Conservation (phyloP, 192 early-diverging fungal species). For the Podila clonocystis region DNA sequence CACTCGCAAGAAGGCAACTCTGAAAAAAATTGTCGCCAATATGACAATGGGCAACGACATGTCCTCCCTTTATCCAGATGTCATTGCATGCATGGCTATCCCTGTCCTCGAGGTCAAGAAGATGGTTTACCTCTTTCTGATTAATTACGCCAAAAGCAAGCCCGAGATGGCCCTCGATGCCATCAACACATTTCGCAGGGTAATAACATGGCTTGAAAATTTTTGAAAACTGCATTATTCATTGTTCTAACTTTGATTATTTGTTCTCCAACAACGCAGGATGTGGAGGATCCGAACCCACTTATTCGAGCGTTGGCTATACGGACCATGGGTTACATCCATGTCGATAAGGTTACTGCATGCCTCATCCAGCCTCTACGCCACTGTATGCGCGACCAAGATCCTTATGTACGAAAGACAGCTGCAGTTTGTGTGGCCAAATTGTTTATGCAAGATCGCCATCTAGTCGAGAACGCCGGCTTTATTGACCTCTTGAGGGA, state of each 20-base stretch:
- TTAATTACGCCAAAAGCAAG: slow-evolving; percentile 94
- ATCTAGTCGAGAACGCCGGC: slow-evolving; percentile 85
- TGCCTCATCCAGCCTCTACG: slow-evolving; percentile 88
- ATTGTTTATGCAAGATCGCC: slow-evolving; percentile 89
- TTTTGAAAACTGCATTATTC: background rate
- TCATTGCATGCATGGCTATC: slow-evolving; percentile 91
- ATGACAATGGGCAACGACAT: slow-evolving; percentile 99
- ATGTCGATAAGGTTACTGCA: slow-evolving; percentile 90
- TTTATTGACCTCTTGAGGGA: slow-evolving; percentile 91
- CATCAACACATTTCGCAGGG: slow-evolving; percentile 87
- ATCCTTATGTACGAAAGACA: slow-evolving; percentile 98
- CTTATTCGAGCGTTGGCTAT: slow-evolving; percentile 95
- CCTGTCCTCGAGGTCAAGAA: slow-evolving; percentile 88
- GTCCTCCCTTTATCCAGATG: slow-evolving; percentile 92
- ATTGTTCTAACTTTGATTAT: slow-evolving; percentile 7
- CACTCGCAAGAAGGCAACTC: slow-evolving; percentile 83
- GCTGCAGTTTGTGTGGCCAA: slow-evolving; percentile 95
- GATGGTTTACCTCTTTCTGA: slow-evolving; percentile 96
- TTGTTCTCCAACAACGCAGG: slow-evolving; percentile 57
- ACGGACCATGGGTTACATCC: slow-evolving; percentile 97
- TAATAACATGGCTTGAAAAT: slow-evolving; percentile 40
- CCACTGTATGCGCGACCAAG: slow-evolving; percentile 82
- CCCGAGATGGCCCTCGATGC: slow-evolving; percentile 95
- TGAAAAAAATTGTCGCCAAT: slow-evolving; percentile 98
- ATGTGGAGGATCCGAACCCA: slow-evolving; percentile 92